Percentiles rank a stretch among this genome's conserved stretches.
phyloP scores from a whole-genome alignment of 441 rosid species.

The Jatropha podagrica region DNA sequence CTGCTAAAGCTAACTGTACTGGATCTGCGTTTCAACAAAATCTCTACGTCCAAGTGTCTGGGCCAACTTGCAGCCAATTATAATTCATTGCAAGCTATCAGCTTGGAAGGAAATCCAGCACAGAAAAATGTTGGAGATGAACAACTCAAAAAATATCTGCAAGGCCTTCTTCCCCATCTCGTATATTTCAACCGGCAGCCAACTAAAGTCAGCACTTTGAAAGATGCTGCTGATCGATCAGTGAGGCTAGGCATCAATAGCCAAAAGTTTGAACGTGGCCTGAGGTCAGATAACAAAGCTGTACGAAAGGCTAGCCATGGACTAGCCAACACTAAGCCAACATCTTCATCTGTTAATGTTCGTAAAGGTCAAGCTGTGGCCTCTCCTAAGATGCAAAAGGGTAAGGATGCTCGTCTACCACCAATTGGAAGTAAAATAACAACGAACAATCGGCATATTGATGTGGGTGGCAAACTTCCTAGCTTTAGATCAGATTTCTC shows the following conservation, averaged over 20 bases:
- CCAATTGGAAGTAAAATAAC: conserved; percentile 52
- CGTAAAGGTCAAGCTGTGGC: conserved; percentile 39
- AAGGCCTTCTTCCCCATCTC: conserved; percentile 77
- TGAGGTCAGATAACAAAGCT: conserved; percentile 63
- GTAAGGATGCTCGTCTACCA: conserved; percentile 55
- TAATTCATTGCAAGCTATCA: conserved; percentile 86
- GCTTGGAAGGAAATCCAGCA: conserved; percentile 96
- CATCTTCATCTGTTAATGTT: conserved; percentile 38
- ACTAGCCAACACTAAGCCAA: conserved; percentile 33
- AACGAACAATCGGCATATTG: conserved; percentile 36
- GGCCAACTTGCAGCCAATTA: conserved; percentile 96
- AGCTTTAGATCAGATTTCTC: conserved; percentile 48
- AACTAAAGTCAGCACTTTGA: conserved; percentile 47
- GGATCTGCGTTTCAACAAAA: conserved; percentile 90
- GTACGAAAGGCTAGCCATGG: conserved; percentile 62
- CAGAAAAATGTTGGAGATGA: conserved; percentile 97
- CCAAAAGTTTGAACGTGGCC: conserved; percentile 60
- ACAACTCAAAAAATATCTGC: conserved; percentile 74
- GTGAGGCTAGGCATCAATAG: conserved; percentile 59
- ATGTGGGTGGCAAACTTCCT: conserved; percentile 38
- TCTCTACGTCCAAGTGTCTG: conserved; percentile 77
- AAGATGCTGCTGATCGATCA: conserved; percentile 61
- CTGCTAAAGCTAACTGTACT: conserved; percentile 73
- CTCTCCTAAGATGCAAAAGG: conserved; percentile 49
- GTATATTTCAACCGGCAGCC: conserved; percentile 78